These are phyloP conservation scores for Wickerhamomyces canadensis DNA, from an alignment of 805 yeast species.

Conservation along the genomic window DNA sequence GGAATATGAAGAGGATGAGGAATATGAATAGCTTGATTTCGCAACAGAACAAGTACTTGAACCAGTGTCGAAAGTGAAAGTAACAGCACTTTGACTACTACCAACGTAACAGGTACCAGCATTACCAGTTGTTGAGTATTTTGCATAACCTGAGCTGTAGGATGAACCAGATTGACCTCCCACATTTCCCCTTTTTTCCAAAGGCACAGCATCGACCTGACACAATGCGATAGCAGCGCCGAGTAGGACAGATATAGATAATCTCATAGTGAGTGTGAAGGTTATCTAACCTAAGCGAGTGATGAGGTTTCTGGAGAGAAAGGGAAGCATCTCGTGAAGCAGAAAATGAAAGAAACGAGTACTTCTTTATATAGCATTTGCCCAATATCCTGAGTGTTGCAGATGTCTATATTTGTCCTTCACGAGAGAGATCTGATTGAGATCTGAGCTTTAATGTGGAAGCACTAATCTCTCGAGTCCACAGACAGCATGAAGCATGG, in stretches of 20 bases:
- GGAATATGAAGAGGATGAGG: conserved; percentile 2
- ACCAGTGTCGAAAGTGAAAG: conserved; percentile 9
- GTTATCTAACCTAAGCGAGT: neutral
- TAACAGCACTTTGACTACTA: conserved; percentile 5
- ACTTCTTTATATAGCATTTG: too few relatives aligned
- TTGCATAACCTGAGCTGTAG: conserved; percentile 3
- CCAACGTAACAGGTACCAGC: conserved; percentile 10
- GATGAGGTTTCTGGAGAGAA: neutral
- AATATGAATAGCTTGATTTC: conserved; percentile 1
- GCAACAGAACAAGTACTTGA: conserved; percentile 3
- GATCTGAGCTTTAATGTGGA: too few relatives aligned
- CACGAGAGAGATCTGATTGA: too few relatives aligned
- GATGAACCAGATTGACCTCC: too few relatives aligned
- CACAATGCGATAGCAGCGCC: conserved; percentile 3
- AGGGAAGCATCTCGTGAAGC: neutral
- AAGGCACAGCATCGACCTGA: conserved; percentile 6
- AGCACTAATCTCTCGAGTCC: too few relatives aligned
- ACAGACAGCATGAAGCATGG: too few relatives aligned
- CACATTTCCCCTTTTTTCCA: conserved; percentile 7
- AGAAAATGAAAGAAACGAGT: too few relatives aligned
- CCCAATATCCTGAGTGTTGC: too few relatives aligned
- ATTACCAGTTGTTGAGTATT: too few relatives aligned
- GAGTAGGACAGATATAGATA: neutral
- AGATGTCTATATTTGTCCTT: too few relatives aligned
- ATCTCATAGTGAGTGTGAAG: neutral